A percentile compares a stretch with the other conserved stretches of the same genome.
Conservation (phyloP, 2,329 filamentous ascomycete species). For the Scopulariopsis brevicaulis region DNA sequence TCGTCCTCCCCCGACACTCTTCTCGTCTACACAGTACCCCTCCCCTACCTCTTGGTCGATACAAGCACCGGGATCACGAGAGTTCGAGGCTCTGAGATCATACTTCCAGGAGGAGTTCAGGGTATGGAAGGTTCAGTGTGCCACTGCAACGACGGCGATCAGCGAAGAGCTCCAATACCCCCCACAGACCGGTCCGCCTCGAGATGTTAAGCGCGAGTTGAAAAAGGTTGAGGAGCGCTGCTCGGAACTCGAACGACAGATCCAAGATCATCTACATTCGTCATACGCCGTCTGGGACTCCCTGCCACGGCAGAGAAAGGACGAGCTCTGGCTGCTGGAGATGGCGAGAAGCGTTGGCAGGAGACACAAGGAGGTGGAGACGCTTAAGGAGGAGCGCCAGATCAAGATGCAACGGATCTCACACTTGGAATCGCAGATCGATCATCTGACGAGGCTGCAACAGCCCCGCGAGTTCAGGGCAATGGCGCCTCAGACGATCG, state of each 20-base stretch:
- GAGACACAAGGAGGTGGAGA: slow-evolving; percentile 42
- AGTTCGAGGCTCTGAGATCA: slow-evolving; percentile 59
- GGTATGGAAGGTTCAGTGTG: slow-evolving; percentile 47
- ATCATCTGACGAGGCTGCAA: slow-evolving; percentile 45
- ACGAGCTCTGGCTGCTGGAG: slow-evolving; percentile 50
- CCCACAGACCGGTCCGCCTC: slow-evolving; percentile 23
- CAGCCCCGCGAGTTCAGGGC: slow-evolving; percentile 49
- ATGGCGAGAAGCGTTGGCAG: slow-evolving; percentile 47
- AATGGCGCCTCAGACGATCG: slow-evolving; percentile 36
- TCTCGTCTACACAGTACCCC: slow-evolving; percentile 68
- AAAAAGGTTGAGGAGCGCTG: slow-evolving; percentile 38
- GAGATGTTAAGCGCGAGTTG: slow-evolving; percentile 32
- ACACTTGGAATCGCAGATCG: slow-evolving; percentile 45
- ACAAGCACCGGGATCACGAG: slow-evolving; percentile 58
- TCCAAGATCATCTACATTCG: slow-evolving; percentile 64
- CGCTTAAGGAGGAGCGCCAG: slow-evolving; percentile 36
- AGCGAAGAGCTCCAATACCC: slow-evolving; percentile 33
- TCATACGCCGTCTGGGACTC: slow-evolving; percentile 68
- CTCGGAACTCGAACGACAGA: slow-evolving; percentile 53
- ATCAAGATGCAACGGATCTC: slow-evolving; percentile 42
- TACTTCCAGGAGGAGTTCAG: slow-evolving; percentile 58
- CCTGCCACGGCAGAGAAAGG: slow-evolving; percentile 42
- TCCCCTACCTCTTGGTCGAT: slow-evolving; percentile 75
- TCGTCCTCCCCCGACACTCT: slow-evolving; percentile 68
- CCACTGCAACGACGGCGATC: slow-evolving; percentile 29